Conservation (phyloP, 2,329 filamentous ascomycete species). For the Chalaropsis ovoidea region DNA sequence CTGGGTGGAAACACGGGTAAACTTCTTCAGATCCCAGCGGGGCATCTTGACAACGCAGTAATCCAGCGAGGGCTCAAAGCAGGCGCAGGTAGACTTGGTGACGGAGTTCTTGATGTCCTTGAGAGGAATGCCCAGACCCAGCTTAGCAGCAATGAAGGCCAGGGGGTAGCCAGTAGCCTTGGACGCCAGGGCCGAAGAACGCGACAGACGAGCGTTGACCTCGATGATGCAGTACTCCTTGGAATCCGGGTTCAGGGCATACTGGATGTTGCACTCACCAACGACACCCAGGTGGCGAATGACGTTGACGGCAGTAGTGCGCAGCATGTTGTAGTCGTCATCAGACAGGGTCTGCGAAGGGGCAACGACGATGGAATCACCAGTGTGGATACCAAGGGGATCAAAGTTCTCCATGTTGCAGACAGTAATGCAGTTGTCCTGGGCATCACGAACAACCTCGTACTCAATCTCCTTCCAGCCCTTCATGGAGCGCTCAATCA, state of each 20-base stretch:
- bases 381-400: conserved; percentile 92
- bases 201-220: conserved; percentile 90
- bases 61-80: conserved; percentile 96
- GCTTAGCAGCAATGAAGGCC: conserved; percentile 92
- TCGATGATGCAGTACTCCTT: conserved; percentile 98
- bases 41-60: conserved; percentile 99
- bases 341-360: conserved; percentile 94
- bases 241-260: conserved; percentile 89
- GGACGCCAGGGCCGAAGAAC: conserved; percentile 89
- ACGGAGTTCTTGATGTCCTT: conserved; percentile 96
- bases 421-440: conserved; percentile 98
- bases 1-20: conserved; percentile 89
- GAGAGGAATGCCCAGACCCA: conserved; percentile 85
- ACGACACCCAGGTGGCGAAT: conserved; percentile 95
- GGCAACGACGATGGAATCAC: conserved; percentile 95
- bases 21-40: conserved; percentile 98
- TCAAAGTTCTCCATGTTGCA: conserved; percentile 99
- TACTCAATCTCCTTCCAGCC: conserved; percentile 99
- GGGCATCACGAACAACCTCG: conserved; percentile 88
- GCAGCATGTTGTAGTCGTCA: conserved; percentile 98
- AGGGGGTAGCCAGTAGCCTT: conserved; percentile 96
- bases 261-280: conserved; percentile 98
- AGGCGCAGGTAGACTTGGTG: conserved; percentile 89
- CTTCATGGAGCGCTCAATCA: conserved; percentile 98
- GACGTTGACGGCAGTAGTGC: conserved; percentile 92